These are phyloP conservation scores for Cutaneotrichosporon dermatis DNA, from an alignment of 1,284 basidiomycete genomes.

Conservation along the genomic window DNA sequence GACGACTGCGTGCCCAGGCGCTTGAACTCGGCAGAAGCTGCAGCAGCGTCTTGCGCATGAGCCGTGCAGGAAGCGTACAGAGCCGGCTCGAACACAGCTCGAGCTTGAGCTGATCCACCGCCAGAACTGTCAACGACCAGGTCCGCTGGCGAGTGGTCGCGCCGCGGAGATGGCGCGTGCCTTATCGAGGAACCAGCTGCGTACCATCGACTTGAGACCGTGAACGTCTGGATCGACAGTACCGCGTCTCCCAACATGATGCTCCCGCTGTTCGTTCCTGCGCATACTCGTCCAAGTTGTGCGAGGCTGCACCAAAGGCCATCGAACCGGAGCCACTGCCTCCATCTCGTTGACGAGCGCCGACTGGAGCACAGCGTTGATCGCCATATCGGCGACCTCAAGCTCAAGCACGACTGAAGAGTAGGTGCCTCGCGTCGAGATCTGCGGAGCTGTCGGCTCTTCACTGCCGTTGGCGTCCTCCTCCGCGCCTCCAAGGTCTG, in stretches of 20 bases:
- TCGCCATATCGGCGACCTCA: constrained; percentile 83
- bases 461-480: constrained; percentile 73
- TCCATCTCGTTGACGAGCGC: constrained; percentile 53
- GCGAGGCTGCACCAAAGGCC: constrained; percentile 87
- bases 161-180: constrained; percentile 57
- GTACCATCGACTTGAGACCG: constrained; percentile 83
- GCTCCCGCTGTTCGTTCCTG: constrained; percentile 64
- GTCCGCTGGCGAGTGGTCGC: constrained; percentile 49
- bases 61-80: constrained; percentile 88
- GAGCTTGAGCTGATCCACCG: constrained; percentile 85
- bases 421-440: constrained; percentile 80
- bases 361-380: constrained; percentile 91
- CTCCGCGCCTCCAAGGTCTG: constrained; percentile 91
- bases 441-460: constrained; percentile 79
- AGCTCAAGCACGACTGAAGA: constrained; percentile 90
- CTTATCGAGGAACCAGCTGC: constrained; percentile 83
- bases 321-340: constrained; percentile 77
- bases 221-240: constrained; percentile 84
- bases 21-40: constrained; percentile 97
- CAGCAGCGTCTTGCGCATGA: constrained; percentile 98
- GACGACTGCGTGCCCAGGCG: constrained; percentile 89
- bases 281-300: constrained; percentile 85
- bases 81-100: constrained; percentile 83
- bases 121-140: constrained; percentile 81
- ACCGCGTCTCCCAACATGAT: constrained; percentile 86